Evolutionary conservation across 1,139 yeast genomes (phyloP), one percentile per base, ranked within the genome.

Genomic region (Blastobotrys indianensis): DNA sequence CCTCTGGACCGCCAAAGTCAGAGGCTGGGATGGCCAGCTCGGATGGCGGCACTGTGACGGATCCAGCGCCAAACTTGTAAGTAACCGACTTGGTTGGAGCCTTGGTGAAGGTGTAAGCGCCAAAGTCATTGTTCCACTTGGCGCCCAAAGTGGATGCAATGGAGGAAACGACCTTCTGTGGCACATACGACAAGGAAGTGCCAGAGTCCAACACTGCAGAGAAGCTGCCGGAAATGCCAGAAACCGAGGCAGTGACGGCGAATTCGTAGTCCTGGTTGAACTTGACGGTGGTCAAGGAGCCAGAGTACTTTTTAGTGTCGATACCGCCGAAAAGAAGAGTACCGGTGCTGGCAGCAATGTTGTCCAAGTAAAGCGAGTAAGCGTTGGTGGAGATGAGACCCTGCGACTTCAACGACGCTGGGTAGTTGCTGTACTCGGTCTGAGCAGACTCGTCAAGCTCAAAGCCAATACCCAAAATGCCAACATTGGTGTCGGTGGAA

Each of bases 311-410:
- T 32, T 74, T 67, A 41, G 67, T 65, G 60, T 80, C 85, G 10
- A 78, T 66, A 4, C 80, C 85, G 7, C 85, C 85, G 60, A 80
- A 77, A 42, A 79, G 62, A 23, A 80, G 55, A 15, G 68, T 58
- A 2, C 85, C 85, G 1, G 65, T 48, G n/a, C 61, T 51, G 1
- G 74, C 61, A n/a, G 63, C 64, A 30, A 64, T 54, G 38, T 69
- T 64, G 47, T 71, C 68, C 52, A 79, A 69, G 58, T 70, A 79
- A 48, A 79, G 62, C 7, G 82, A 77, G 62, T 75, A 79, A 10
- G 76, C 75, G 36, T 60, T 65, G 46, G 68, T 67, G 42, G 66
- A 57, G 54, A 76, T 76, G 42, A 64, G 47, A 0, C 82, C 81
- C 51, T 69, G 70, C 42, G 65, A 60, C 54, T 67, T 70, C 63